Percentiles rank a stretch among this genome's conserved stretches.
Evolutionary conservation across 202 grass and related monocot genomes (phyloP).

Genomic region (Setaria italica): DNA sequence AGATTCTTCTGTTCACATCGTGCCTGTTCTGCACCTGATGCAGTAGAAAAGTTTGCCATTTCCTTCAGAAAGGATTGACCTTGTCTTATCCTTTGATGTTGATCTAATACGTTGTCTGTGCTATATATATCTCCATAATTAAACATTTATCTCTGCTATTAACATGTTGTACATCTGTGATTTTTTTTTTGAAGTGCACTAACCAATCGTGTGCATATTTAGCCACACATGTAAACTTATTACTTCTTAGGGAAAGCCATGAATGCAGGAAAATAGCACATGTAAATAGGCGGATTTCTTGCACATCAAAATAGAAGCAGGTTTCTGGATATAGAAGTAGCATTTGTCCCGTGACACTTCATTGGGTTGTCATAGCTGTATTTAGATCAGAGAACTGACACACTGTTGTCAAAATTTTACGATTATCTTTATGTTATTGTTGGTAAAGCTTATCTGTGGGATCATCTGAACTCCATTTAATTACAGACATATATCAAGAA

Average conservation of each 20-base stretch:
- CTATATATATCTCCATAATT: not conserved
- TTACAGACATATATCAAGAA: conserved; percentile 99
- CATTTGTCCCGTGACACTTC: not conserved
- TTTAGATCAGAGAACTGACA: conserved; percentile 9
- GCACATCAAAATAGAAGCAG: conserved; percentile 18
- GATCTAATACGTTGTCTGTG: not conserved
- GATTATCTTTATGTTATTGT: conserved; percentile 3
- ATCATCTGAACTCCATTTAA: conserved; percentile 38
- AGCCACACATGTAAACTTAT: not conserved
- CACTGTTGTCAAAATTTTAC: not conserved
- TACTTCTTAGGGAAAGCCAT: not conserved
- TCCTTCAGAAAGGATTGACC: conserved; percentile 12
- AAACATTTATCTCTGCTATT: conserved; percentile 29
- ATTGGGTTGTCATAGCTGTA: not conserved
- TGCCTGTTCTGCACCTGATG: conserved; percentile 4
- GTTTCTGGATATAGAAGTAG: conserved; percentile 2
- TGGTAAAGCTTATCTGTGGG: not conserved
- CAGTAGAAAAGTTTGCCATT: not conserved
- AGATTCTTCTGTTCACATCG: conserved; percentile 7
- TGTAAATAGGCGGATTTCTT: not conserved
- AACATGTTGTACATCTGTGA: not conserved
- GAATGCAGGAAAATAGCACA: not conserved
- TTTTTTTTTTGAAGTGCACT: not conserved
- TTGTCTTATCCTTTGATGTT: not conserved
- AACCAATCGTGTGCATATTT: not conserved